phyloP scores from a whole-genome alignment of 139 green algal species.

The Edaphochlamys debaryana region DNA sequence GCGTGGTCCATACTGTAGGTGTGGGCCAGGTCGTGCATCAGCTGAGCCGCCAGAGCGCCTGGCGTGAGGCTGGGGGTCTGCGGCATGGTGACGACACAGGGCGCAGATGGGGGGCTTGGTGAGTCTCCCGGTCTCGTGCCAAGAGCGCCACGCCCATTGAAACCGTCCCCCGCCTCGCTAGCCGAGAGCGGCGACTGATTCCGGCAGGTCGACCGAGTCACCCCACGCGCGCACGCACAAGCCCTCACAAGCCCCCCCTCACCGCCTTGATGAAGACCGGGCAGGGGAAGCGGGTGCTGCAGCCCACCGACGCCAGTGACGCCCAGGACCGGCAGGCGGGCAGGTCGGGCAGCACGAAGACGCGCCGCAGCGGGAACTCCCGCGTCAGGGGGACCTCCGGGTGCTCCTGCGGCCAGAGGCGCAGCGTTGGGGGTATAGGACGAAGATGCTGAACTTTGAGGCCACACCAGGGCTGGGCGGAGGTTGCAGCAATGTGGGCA shows the following conservation, averaged over 20 bases:
- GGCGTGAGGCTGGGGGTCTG: neutral
- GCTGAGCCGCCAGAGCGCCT: neutral
- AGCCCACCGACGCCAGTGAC: conserved; percentile 29
- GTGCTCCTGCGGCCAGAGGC: too few species aligned
- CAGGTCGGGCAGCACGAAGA: conserved; percentile 30
- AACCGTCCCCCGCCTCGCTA: too few species aligned
- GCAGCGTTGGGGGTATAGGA: too few species aligned
- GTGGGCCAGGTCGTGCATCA: conserved; percentile 29
- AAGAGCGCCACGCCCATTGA: too few species aligned
- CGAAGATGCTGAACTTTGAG: too few species aligned
- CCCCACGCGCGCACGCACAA: too few species aligned
- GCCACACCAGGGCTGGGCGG: too few species aligned
- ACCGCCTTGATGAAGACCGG: conserved; percentile 20
- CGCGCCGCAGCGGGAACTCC: neutral
- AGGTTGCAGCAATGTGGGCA: too few species aligned
- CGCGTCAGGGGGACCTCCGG: neutral
- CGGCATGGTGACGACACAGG: too few species aligned
- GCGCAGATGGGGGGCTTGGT: neutral
- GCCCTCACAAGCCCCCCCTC: neutral
- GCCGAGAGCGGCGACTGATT: too few species aligned
- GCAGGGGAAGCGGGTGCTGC: conserved; percentile 3
- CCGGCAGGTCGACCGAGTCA: too few species aligned
- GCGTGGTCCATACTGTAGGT: neutral
- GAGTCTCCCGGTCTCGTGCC: too few species aligned
- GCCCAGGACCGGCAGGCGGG: neutral